Evolutionary conservation across 208 protist genomes (phyloP), one percentile per base, ranked within the genome.

Genomic region (Herpetomonas muscarum): DNA sequence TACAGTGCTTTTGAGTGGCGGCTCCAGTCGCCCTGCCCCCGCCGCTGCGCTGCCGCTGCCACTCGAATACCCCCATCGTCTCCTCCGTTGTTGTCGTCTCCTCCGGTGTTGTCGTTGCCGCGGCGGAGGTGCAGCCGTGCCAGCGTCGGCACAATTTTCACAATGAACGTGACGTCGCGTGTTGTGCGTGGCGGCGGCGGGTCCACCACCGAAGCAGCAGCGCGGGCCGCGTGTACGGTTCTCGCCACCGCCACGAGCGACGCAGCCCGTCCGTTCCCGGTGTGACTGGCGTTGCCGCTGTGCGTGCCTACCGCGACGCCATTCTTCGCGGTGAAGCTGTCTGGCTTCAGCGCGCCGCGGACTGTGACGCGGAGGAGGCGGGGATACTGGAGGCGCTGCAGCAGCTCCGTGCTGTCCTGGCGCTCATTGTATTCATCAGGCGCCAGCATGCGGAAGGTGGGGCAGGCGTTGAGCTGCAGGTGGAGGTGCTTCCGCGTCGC

Each of bases 361-460:
- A 94, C 61, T 36, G 78, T 86, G 19, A 94, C 70, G 24, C 76
- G 71, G 19, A 94, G 61, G 44, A 82, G 72, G 24, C 84, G 87
- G 31, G 87, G 80, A 55, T 76, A 64, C 50, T 73, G 68, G 55
- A 93, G 64, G 22, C 76, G 72, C 10, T 42, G 42, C 53, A 86
- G 72, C 52, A 93, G 71, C 34, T 53, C 66, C 28, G 66, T 72
- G 58, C 82, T 90, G 51, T 91, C 76, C 55, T 91, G 81, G 42
- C 79, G 67, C 70, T 92, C 87, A 61, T 89, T 74, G 81, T 94
- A 91, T 66, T 94, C 87, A 48, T 77, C 67, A 0, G 61, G 60
- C 7, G 76, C 73, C 4, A 90, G 62, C 84, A 94, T 88, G 64
- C 77, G 77, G 55, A 94, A 92, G 22, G 42, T 34, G 0, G 87